Evolutionary conservation across 352 stramenopile genomes (phyloP).

Genomic region (Aphanomyces astaci): DNA sequence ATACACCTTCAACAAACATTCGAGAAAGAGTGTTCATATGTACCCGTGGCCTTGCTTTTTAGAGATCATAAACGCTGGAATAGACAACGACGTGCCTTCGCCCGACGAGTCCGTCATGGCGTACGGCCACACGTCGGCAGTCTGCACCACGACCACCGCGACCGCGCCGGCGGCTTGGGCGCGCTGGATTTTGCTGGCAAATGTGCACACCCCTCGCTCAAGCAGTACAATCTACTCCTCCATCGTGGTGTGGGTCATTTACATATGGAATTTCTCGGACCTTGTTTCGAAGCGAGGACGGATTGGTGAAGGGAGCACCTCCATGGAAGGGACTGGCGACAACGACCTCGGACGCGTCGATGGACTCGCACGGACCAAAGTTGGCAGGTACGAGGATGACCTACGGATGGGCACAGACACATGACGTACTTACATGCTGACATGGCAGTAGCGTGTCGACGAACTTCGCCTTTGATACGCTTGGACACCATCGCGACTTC

Average conservation of each 20-base stretch:
- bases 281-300: conserved; percentile 41
- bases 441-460: no score
- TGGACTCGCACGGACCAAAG: conserved; percentile 63
- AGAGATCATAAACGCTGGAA: conserved; percentile 76
- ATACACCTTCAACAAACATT: no score
- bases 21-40: no score
- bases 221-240: conserved; percentile 65
- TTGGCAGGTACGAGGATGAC: conserved; percentile 63
- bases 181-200: conserved; percentile 62
- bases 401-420: conserved; percentile 25
- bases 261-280: no score
- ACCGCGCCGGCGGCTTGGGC: conserved; percentile 46
- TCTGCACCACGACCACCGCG: conserved; percentile 65
- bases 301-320: conserved; percentile 32
- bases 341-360: conserved; percentile 34
- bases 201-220: conserved; percentile 57
- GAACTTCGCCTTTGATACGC: conserved; percentile 66
- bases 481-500: conserved; percentile 56
- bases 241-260: no score
- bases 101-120: conserved; percentile 75
- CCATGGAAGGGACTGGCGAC: conserved; percentile 58
- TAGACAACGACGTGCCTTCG: conserved; percentile 45
- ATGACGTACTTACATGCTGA: no score
- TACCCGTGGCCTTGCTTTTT: conserved; percentile 58
- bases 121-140: conserved; percentile 68